phyloP scores from a whole-genome alignment of 805 yeast species.

The Kodamaea laetipori region DNA sequence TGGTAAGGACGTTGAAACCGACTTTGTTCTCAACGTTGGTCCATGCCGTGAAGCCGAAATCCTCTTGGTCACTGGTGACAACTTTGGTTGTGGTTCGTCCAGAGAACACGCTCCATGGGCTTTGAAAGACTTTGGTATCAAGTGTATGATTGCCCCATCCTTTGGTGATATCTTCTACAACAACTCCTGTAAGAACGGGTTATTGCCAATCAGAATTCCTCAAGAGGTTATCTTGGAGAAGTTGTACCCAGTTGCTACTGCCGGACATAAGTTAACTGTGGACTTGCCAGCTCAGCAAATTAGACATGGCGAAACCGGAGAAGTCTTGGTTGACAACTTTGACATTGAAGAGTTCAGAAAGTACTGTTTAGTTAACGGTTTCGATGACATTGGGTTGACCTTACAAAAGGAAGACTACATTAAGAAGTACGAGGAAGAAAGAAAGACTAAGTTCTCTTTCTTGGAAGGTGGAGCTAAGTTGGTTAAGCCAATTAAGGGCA shows the following conservation, averaged over 20 bases:
- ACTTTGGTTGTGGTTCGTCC: conserved; percentile 98
- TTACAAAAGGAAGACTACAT: conserved; percentile 84
- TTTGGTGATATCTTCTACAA: conserved; percentile 98
- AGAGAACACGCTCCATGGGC: conserved; percentile 99
- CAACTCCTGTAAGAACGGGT: conserved; percentile 94
- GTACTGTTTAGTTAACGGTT: conserved; percentile 91
- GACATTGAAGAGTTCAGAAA: conserved; percentile 91
- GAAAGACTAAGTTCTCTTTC: conserved; percentile 84
- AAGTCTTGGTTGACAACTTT: conserved; percentile 74
- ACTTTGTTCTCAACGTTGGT: conserved; percentile 81
- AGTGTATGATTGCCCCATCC: conserved; percentile 94
- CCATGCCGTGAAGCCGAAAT: conserved; percentile 83
- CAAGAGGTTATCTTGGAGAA: conserved; percentile 71
- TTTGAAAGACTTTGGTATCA: conserved; percentile 93
- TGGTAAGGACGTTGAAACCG: conserved; percentile 81
- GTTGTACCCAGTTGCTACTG: conserved; percentile 77
- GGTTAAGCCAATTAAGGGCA: conserved; percentile 63
- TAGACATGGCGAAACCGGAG: conserved; percentile 58
- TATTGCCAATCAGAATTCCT: conserved; percentile 89
- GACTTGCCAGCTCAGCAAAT: conserved; percentile 90
- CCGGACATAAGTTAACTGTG: conserved; percentile 69
- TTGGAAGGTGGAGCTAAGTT: conserved; percentile 84
- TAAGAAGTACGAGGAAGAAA: conserved; percentile 66
- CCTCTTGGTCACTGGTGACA: conserved; percentile 90
- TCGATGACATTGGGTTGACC: conserved; percentile 96